phyloP scores from a whole-genome alignment of 2,329 filamentous ascomycete genomes.

The Trichophyton rubrum region DNA sequence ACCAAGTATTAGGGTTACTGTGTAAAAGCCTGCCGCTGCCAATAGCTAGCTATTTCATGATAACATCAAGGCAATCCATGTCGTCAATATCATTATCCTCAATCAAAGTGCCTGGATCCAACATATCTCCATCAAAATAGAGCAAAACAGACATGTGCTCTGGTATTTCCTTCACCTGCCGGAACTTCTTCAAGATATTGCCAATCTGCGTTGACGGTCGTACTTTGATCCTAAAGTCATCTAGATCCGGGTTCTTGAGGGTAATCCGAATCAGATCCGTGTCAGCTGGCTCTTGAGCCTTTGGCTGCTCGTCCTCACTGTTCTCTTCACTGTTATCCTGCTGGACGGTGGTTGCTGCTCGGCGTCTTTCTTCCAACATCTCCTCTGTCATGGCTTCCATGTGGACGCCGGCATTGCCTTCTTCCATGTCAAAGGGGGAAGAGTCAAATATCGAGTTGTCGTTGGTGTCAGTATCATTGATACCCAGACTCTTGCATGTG shows the following conservation, averaged over 20 bases:
- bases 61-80: constrained; percentile 62
- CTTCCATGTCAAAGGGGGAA: constrained; percentile 36
- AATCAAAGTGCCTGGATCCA: constrained; percentile 50
- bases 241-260: constrained; percentile 40
- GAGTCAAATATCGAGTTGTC: constrained; percentile 26
- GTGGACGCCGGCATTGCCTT: constrained; percentile 49
- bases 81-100: constrained; percentile 60
- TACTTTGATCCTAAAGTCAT: constrained; percentile 39
- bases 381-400: constrained; percentile 67
- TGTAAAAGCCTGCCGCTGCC: not conserved
- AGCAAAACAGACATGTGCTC: constrained; percentile 46
- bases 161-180: constrained; percentile 41
- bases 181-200: constrained; percentile 52
- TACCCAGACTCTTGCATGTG: constrained; percentile 55
- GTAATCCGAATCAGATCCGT: constrained; percentile 32
- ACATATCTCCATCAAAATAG: constrained; percentile 61
- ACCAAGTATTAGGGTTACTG: too few species aligned
- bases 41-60: constrained; percentile 38
- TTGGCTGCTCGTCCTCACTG: constrained; percentile 17
- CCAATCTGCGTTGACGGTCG: constrained; percentile 43
- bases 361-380: constrained; percentile 33
- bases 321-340: constrained; percentile 11
- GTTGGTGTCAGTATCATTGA: constrained; percentile 37
- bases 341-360: constrained; percentile 12
- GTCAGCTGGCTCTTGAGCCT: constrained; percentile 10